These are phyloP conservation scores for Saccharomyces jurei DNA, from an alignment of 805 yeast genomes.

Conservation along the genomic window DNA sequence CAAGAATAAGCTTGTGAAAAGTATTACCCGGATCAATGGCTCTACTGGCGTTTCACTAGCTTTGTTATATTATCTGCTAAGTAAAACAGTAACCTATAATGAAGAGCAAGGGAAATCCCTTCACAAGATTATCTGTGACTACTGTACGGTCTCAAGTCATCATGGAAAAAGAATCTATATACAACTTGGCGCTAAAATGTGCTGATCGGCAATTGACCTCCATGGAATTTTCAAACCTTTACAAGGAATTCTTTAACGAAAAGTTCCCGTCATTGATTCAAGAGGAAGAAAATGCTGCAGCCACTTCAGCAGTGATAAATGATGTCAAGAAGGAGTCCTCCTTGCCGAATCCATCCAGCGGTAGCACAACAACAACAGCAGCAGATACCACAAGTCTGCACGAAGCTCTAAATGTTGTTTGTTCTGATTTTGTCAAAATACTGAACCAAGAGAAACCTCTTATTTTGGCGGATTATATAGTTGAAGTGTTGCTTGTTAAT, in stretches of 20 bases:
- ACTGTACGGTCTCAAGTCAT: background rate
- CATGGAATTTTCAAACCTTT: conserved; percentile 24
- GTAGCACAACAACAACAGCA: conserved; percentile 3
- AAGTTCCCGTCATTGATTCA: conserved; percentile 13
- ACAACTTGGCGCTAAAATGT: conserved; percentile 22
- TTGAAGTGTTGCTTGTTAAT: conserved; percentile 24
- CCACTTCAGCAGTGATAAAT: background rate
- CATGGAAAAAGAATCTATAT: conserved; percentile 19
- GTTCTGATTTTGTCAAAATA: conserved; percentile 16
- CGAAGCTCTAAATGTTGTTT: conserved; percentile 1
- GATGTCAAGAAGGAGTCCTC: conserved; percentile 4
- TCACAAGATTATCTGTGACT: background rate
- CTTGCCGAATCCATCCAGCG: background rate
- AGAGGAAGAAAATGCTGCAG: conserved; percentile 6
- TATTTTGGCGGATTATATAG: conserved; percentile 23
- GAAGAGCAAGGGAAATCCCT: background rate
- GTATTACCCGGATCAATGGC: background rate
- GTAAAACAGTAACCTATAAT: background rate
- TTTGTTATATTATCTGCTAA: background rate
- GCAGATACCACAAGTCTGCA: conserved; percentile 1
- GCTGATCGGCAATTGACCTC: conserved; percentile 23
- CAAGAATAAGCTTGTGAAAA: background rate
- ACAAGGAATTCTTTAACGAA: conserved; percentile 29
- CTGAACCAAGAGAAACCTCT: conserved; percentile 14
- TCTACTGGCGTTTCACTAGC: background rate